Evolutionary conservation across 2,329 filamentous ascomycete species (phyloP).

Genomic region (Hypomyces perniciosus): DNA sequence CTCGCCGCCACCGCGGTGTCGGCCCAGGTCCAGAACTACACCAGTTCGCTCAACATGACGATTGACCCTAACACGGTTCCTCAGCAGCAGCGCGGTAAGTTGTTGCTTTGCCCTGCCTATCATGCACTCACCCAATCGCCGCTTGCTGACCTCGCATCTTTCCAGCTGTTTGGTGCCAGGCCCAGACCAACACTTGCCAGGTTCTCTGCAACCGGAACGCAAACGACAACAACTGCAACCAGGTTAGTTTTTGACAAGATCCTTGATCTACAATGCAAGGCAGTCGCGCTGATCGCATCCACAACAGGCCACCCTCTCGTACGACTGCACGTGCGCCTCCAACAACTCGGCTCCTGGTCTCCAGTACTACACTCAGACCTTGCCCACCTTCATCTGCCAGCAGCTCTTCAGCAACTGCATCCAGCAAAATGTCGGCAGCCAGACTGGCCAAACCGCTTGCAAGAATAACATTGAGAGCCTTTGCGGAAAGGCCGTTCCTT

Average conservation of each 20-base stretch:
- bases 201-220: slow-evolving; percentile 39
- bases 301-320: slow-evolving; percentile 37
- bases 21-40: slow-evolving; percentile 40
- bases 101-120: not conserved
- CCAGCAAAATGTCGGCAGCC: slow-evolving; percentile 33
- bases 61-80: slow-evolving; percentile 35
- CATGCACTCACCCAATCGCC: not conserved
- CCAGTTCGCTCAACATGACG: slow-evolving; percentile 34
- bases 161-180: slow-evolving; percentile 47
- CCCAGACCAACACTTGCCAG: slow-evolving; percentile 44
- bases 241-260: slow-evolving; percentile 32
- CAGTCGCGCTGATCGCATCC: not conserved
- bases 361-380: slow-evolving; percentile 47
- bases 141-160: slow-evolving; percentile 1
- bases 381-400: slow-evolving; percentile 48
- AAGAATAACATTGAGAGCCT: slow-evolving; percentile 39
- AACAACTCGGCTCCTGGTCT: slow-evolving; percentile 46
- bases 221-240: slow-evolving; percentile 38
- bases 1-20: slow-evolving; percentile 39
- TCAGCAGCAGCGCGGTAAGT: slow-evolving; percentile 34
- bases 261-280: not conserved
- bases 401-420: slow-evolving; percentile 45
- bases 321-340: slow-evolving; percentile 41
- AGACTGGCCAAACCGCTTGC: slow-evolving; percentile 42
- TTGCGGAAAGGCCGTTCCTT: slow-evolving; percentile 37